Evolutionary conservation across 495 filamentous ascomycete genomes (phyloP), one percentile per base, ranked within the genome.

Genomic region (Xylaria castorea): DNA sequence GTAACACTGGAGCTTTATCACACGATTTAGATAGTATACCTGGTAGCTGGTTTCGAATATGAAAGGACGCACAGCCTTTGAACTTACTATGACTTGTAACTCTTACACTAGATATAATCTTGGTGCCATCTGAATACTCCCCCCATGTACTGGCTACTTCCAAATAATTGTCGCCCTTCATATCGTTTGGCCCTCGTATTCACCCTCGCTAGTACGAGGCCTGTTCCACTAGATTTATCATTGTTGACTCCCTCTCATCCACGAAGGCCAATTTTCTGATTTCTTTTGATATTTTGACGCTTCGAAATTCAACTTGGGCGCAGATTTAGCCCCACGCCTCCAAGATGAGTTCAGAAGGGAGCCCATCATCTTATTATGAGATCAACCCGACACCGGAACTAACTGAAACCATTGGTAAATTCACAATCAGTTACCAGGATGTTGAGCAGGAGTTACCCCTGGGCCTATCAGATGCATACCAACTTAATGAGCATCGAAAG

Each of bases 311-410:
- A 38, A 25, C 12, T 66, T 25, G 48, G 48, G 65, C n/a, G 48
- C 46, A 38, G 16, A 18, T 25, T 25, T 38, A 3, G 48, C 65
- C 48, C 65, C 27, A 42, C 18, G 27, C n/a, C 27, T 22, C 3
- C 65, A 67, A 55, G 30, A 67, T 67, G 65, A 55, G 48, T n/a
- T 53, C 65, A 38, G 46, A 53, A 55, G 48, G 46, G 30, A 67
- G 65, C 20, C 65, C 65, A 67, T 67, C 65, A 20, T 67, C 42
- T 30, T 67, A 53, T 27, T 48, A 67, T 55, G 65, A 67, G 48
- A 67, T 67, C 65, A 67, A 67, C 65, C 65, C 65, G 2, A 67
- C 65, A 16, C 65, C 65, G 18, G 65, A 67, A 9, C 42, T 55
- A 38, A 67, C 65, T n/a, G 65, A 67, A 55, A 67, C 46, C n/a